These are phyloP conservation scores for Sporothrix sp. DNA, from an alignment of 2,329 filamentous ascomycete species.

Conservation along the genomic window DNA sequence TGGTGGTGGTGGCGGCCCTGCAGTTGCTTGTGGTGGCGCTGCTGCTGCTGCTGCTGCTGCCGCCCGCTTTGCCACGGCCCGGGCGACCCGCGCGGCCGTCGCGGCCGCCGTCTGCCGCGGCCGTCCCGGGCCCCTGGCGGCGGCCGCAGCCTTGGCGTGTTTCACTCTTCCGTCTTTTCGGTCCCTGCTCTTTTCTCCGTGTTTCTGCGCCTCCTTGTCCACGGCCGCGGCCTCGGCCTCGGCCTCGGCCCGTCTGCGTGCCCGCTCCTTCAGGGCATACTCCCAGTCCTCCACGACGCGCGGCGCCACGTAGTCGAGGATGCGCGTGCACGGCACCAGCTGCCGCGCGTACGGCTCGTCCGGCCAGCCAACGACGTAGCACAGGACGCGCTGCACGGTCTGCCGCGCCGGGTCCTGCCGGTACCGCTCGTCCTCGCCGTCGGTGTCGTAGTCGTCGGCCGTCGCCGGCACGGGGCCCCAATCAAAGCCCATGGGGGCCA, in stretches of 20 bases:
- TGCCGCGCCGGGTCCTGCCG: constrained; percentile 19
- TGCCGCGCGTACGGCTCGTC: constrained; percentile 39
- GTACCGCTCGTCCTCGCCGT: constrained; percentile 3
- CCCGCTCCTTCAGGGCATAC: constrained; percentile 32
- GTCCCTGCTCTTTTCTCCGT: no score
- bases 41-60: not conserved
- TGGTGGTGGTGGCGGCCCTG: no score
- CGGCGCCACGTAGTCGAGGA: constrained; percentile 51
- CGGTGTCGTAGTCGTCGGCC: constrained; percentile 4
- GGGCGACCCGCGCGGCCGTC: not conserved
- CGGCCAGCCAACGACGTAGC: constrained; percentile 46
- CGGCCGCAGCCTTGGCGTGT: no score
- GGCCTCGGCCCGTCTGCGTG: constrained; percentile 25
- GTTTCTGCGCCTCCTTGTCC: not conserved
- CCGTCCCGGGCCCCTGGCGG: not conserved
- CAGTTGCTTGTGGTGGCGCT: not conserved
- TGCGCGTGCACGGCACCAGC: constrained; percentile 35
- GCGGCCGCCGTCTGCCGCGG: not conserved
- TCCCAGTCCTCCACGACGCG: constrained; percentile 49
- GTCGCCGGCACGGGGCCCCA: constrained; percentile 1
- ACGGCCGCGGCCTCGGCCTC: not conserved
- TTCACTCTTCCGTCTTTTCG: no score
- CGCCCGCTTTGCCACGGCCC: no score
- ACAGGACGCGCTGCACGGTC: constrained; percentile 32
- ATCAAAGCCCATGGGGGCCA: constrained; percentile 29